Percentiles rank a stretch among this genome's conserved stretches.
phyloP scores from a whole-genome alignment of 495 filamentous ascomycete species.

The Pyrenula aspistea region DNA sequence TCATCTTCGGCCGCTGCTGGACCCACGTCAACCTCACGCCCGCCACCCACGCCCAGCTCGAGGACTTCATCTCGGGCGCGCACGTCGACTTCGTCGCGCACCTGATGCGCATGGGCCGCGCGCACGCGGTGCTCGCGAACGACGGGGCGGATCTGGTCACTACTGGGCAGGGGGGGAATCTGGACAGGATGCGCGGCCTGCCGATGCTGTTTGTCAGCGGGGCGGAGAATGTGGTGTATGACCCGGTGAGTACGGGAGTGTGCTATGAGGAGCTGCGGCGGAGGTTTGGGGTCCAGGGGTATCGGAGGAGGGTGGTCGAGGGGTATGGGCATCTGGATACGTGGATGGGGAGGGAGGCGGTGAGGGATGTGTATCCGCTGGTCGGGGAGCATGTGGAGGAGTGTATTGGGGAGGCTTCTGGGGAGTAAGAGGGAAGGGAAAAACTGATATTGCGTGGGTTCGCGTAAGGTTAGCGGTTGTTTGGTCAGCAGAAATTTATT shows the following conservation, averaged over 20 bases:
- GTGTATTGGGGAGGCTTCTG: conserved; percentile 1
- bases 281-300: conserved; percentile 34
- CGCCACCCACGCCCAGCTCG: conserved; percentile 49
- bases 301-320: conserved; percentile 40
- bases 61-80: conserved; percentile 49
- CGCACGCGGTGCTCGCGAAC: conserved; percentile 40
- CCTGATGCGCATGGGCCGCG: conserved; percentile 43
- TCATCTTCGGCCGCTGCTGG: conserved; percentile 56
- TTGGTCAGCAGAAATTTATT: too few relatives aligned
- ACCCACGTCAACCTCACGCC: conserved; percentile 52
- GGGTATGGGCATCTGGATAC: conserved; percentile 58
- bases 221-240: conserved; percentile 45
- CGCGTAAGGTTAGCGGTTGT: too few relatives aligned
- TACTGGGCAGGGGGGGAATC: conserved; percentile 25
- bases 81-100: conserved; percentile 45
- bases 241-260: conserved; percentile 41
- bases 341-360: conserved; percentile 52
- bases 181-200: conserved; percentile 38
- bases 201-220: conserved; percentile 49
- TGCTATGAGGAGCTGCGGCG: conserved; percentile 45
- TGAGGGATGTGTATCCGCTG: conserved; percentile 50
- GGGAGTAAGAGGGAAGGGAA: neutral
- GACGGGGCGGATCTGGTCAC: conserved; percentile 26
- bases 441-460: neutral
- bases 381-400: conserved; percentile 42